Conservation (phyloP, 345 rosid genomes). For the Alliaria petiolata region DNA sequence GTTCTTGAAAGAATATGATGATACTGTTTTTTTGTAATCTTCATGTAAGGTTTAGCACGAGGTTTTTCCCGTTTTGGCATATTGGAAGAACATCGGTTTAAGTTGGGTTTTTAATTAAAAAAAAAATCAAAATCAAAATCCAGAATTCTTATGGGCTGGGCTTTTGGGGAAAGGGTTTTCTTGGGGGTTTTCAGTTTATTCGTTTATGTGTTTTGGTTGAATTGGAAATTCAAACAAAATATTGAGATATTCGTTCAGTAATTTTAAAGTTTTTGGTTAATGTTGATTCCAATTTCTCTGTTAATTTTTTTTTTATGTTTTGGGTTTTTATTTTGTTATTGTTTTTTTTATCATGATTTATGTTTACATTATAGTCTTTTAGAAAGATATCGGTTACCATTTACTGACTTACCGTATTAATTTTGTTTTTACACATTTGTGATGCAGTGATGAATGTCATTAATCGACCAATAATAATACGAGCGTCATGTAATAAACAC, state of each 20-base stretch:
- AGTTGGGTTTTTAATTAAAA: background rate
- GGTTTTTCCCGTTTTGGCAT: background rate
- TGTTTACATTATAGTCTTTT: background rate
- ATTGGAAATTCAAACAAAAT: too few species aligned
- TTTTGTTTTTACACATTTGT: background rate
- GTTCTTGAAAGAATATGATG: background rate
- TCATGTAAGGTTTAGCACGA: background rate
- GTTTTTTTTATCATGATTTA: background rate
- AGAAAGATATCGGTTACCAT: background rate
- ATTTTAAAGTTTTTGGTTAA: too few species aligned
- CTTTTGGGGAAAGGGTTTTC: too few species aligned
- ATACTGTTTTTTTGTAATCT: background rate
- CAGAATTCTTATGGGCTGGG: too few species aligned
- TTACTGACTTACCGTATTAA: background rate
- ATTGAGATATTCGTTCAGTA: too few species aligned
- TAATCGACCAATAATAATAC: slow-evolving; percentile 6
- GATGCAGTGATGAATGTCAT: slow-evolving; percentile 1
- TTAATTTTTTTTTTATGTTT: background rate
- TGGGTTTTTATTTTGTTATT: too few species aligned
- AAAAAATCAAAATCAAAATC: background rate
- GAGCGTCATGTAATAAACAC: slow-evolving; percentile 12
- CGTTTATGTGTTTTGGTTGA: too few species aligned
- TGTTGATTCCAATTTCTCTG: background rate
- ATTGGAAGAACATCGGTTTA: background rate
- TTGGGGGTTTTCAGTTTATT: too few species aligned